Evolutionary conservation across 306 rosid species (phyloP), one percentile per base, ranked within the genome.

Genomic region (Vigna angularis): DNA sequence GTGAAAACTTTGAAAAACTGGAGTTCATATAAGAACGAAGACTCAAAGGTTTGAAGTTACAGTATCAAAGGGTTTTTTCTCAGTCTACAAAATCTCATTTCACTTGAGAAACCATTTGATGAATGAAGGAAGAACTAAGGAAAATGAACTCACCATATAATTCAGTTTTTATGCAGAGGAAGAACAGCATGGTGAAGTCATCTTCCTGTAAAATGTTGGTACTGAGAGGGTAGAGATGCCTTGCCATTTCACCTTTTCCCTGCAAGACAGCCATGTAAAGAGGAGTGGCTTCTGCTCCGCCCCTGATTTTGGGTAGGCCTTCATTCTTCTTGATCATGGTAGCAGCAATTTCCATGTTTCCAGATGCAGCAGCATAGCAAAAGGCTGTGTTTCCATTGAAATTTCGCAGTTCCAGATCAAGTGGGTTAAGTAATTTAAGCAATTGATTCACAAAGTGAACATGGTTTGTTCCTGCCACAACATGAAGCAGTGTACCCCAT

Each of bases 261-360:
- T 66, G 73, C 3, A 75, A 40, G 11, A 57, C 82, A 66, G 86
- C 86, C 61, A 86, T 22, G 40, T 79, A 78, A 67, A 86, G 86
- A 64, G 89, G 83, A 34, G 83, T 83, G 44, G 28, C 9, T 13
- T 13, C 48, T 34, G 30, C 42, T 4, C 7, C 83, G 12, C 86
- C 84, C 13, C 78, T 50, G 1, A 79, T 82, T 1, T 2, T 16
- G 7, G 86, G 63, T 9, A 82, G 13, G 4, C 0, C 0, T 0
- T 0, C 16, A 59, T 86, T 86, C 18, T 28, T 75, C 5, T 8
- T 0, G 1, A 17, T 8, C 85, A 86, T 58, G 9, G 67, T 59
- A 4, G n/a, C 11, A 7, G 78, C 82, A 32, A 79, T 72, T 10
- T 64, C 32, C 8, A 76, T 1, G 11, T 83, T 82, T 14, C 89